phyloP scores from a whole-genome alignment of 1,139 yeast species.

The Candida sp. region DNA sequence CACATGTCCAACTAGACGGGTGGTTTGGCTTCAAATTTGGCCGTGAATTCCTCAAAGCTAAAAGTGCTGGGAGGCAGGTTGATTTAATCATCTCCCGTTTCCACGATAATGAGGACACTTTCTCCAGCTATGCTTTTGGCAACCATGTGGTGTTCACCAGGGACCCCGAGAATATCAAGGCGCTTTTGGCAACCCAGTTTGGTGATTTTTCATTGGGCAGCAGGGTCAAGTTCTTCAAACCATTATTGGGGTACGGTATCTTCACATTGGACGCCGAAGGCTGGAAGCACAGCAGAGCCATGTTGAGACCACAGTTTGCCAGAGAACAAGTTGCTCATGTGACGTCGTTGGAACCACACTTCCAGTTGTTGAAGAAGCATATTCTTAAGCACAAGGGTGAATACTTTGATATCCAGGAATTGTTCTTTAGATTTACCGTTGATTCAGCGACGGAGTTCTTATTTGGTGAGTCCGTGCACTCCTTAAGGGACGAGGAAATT shows the following conservation, averaged over 20 bases:
- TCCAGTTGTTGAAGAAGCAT: conserved; percentile 37
- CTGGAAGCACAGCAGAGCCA: conserved; percentile 58
- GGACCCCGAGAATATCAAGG: conserved; percentile 37
- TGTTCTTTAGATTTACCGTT: conserved; percentile 39
- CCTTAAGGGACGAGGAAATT: conserved; percentile 33
- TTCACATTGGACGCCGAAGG: conserved; percentile 58
- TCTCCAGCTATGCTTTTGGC: conserved; percentile 22
- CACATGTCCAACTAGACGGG: conserved; percentile 19
- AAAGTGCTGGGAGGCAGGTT: conserved; percentile 16
- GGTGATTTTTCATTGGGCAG: conserved; percentile 53
- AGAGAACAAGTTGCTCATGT: conserved; percentile 56
- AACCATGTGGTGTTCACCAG: conserved; percentile 18
- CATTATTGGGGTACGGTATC: conserved; percentile 57
- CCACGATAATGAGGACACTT: conserved; percentile 15
- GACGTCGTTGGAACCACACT: conserved; percentile 45
- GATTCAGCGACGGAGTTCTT: conserved; percentile 47
- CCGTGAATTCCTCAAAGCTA: conserved; percentile 13
- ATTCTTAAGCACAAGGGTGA: conserved; percentile 26
- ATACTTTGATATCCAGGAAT: conserved; percentile 38
- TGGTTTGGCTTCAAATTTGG: conserved; percentile 20
- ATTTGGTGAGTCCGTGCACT: conserved; percentile 38
- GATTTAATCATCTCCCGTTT: conserved; percentile 12
- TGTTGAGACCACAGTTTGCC: conserved; percentile 59
- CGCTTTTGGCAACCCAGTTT: conserved; percentile 44
- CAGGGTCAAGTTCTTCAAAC: conserved; percentile 41